Evolutionary conservation across 2,329 filamentous ascomycete genomes (phyloP), one percentile per base, ranked within the genome.

Genomic region (Thielaviopsis punctulata): DNA sequence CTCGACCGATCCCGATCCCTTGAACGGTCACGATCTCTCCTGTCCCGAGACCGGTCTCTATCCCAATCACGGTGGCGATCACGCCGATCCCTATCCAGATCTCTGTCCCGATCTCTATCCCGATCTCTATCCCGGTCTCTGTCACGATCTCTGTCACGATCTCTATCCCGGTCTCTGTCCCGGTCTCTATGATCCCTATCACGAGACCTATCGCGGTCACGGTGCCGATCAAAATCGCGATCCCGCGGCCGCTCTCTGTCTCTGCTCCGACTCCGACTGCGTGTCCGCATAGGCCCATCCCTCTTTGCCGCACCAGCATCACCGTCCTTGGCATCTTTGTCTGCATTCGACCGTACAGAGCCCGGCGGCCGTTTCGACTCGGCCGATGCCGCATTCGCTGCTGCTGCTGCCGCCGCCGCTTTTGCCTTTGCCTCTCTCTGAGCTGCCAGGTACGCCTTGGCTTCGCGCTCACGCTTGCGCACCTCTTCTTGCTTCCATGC

Each of bases 391-490:
- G 12, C 30, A 36, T 5, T 49, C 49, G 21, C 27, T 49, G 30
- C 19, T 27, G 25, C 25, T 27, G 24, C n/a, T 21, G 45, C 53
- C 13, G 21, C 64, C 1, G 76, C 75, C 41, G 78, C 76, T 60
- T 80, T 80, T 47, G 71, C 71, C 25, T 74, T 69, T 27, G 77
- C 77, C 57, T 80, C 76, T 56, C 75, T 73, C 58, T 79, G 76
- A 2, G 76, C 76, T 6, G 76, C 76, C 36, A 80, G 66, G 58
- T 81, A 82, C 4, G 76, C 76, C 61, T 79, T 80, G 39, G 79
- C 79, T 62, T 81, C 77, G 56, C 73, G 73, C 61, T 80, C 77
- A 49, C 77, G 72, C 60, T 78, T 76, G 61, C 71, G 75, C 51
- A 79, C 76, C 58, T 80, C 76, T 54, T 74, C 73, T 57, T 75